Evolutionary conservation across 345 rosid genomes (phyloP).

Genomic region (Garcia nutans): DNA sequence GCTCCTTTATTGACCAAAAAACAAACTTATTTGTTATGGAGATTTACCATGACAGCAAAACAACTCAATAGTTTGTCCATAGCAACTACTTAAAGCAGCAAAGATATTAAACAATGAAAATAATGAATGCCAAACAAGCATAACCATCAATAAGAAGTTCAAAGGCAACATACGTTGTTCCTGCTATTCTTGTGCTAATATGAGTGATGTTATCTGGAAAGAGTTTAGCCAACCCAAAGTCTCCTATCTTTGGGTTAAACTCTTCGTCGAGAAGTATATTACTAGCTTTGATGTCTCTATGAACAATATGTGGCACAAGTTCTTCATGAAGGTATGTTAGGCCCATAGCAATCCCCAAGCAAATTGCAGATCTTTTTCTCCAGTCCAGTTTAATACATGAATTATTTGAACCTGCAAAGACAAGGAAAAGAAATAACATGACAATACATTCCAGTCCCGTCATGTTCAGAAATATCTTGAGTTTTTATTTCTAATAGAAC

Average conservation of each 20-base stretch:
- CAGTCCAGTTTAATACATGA: constrained; percentile 55
- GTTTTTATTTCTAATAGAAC: background rate
- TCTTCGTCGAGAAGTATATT: constrained; percentile 81
- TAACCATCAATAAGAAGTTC: constrained; percentile 12
- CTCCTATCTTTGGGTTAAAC: constrained; percentile 87
- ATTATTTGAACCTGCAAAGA: constrained; percentile 46
- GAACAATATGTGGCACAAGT: constrained; percentile 76
- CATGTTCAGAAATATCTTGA: background rate
- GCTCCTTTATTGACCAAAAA: background rate
- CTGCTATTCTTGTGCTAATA: constrained; percentile 89
- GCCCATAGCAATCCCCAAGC: constrained; percentile 79
- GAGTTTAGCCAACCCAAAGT: constrained; percentile 95
- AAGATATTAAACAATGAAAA: background rate
- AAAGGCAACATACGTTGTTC: constrained; percentile 69
- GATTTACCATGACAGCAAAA: background rate
- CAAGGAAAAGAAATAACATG: background rate
- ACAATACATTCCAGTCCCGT: background rate
- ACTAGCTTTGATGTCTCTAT: constrained; percentile 94
- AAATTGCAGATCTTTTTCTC: constrained; percentile 73
- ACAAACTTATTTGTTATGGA: background rate
- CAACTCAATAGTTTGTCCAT: background rate
- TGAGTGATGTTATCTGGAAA: constrained; percentile 94
- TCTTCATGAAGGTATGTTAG: constrained; percentile 90
- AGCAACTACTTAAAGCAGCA: constrained; percentile 1
- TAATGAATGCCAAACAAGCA: background rate